Percentiles rank a stretch among this genome's conserved stretches.
These are phyloP conservation scores for Tetrahymena malaccensis DNA, from an alignment of 73 alveolate species.

Conservation along the genomic window DNA sequence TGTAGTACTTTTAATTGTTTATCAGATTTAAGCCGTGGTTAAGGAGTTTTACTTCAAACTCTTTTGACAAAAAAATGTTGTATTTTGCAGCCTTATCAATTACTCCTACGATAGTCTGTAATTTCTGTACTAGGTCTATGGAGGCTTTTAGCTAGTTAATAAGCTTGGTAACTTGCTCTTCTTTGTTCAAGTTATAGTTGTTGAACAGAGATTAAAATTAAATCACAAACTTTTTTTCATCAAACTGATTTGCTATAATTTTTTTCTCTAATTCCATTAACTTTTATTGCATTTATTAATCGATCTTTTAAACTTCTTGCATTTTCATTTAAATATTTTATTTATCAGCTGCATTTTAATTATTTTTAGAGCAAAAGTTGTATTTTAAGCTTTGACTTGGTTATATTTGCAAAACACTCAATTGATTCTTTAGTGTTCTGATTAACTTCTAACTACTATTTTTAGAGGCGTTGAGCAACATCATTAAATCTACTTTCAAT, in stretches of 20 bases:
- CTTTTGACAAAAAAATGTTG: neutral
- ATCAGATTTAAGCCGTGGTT: neutral
- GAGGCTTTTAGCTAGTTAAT: neutral
- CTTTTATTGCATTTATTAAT: neutral
- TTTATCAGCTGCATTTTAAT: neutral
- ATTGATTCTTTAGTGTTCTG: neutral
- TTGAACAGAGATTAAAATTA: neutral
- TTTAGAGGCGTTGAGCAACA: neutral
- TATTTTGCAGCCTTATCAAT: neutral
- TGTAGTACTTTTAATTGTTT: neutral
- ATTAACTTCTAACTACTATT: neutral
- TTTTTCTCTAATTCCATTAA: neutral
- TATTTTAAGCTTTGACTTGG: neutral
- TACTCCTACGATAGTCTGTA: neutral
- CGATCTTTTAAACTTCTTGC: neutral
- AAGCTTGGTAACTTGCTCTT: neutral
- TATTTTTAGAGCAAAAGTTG: neutral
- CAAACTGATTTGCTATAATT: neutral
- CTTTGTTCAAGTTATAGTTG: neutral
- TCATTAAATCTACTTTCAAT: neutral
- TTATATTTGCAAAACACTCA: neutral
- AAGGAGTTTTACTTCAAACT: neutral
- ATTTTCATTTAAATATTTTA: neutral
- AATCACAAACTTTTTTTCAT: neutral
- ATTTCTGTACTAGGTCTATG: neutral